These are phyloP conservation scores for Acanthamoeba culbertsoni DNA, from an alignment of 208 protist species.

Conservation along the genomic window DNA sequence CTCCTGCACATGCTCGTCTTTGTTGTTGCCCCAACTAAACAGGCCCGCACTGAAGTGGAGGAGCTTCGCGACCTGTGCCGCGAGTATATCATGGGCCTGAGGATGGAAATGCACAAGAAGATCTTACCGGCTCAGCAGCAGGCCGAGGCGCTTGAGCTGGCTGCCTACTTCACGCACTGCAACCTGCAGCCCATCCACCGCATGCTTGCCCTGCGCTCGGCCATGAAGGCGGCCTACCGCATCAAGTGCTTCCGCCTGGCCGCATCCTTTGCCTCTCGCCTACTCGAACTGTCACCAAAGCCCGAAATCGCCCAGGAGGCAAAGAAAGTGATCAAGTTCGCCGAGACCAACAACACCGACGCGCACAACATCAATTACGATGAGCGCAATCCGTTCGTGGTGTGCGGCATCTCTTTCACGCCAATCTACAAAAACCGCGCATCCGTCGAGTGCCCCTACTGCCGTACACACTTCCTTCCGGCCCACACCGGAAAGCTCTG, in stretches of 20 bases:
- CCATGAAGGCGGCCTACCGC: conserved; percentile 93
- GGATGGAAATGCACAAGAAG: conserved; percentile 57
- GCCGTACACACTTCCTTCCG: conserved; percentile 86
- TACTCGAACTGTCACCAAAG: conserved; percentile 93
- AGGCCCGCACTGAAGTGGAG: conserved; percentile 77
- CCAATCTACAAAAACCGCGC: conserved; percentile 80
- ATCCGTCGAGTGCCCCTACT: conserved; percentile 91
- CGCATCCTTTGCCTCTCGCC: conserved; percentile 89
- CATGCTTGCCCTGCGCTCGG: conserved; percentile 88
- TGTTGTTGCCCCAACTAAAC: conserved; percentile 83
- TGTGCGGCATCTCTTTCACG: conserved; percentile 84
- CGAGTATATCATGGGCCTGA: conserved; percentile 84
- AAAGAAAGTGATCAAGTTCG: conserved; percentile 89
- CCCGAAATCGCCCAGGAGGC: conserved; percentile 84
- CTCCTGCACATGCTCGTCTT: conserved; percentile 89
- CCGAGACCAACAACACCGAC: conserved; percentile 88
- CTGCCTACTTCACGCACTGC: conserved; percentile 97
- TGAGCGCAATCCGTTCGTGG: conserved; percentile 94
- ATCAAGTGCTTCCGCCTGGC: conserved; percentile 90
- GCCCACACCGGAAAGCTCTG: conserved; percentile 82
- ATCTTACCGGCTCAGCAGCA: background rate
- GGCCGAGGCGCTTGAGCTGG: conserved; percentile 87
- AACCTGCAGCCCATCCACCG: conserved; percentile 90
- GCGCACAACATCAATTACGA: conserved; percentile 93
- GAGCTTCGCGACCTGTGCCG: conserved; percentile 84